A percentile compares a stretch with the other conserved stretches of the same genome.
Evolutionary conservation across 768 basidiomycete genomes (phyloP).

Genomic region (Neoboletus subvelutipes): DNA sequence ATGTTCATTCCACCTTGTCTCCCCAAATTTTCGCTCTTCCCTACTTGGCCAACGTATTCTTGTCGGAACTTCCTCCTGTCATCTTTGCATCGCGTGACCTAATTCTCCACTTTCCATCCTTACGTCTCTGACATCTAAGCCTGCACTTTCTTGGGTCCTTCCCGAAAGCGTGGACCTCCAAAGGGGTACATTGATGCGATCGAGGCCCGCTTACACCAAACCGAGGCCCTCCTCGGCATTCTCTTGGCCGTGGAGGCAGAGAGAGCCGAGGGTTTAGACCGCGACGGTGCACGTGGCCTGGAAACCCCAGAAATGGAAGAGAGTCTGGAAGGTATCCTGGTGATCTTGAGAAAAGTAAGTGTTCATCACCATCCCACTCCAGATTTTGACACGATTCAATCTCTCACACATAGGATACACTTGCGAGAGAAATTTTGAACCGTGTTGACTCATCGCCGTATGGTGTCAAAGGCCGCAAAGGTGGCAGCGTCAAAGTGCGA

Average conservation of each 20-base stretch:
- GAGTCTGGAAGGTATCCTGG: constrained; percentile 37
- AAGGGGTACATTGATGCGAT: constrained; percentile 96
- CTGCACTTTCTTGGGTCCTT: constrained; percentile 77
- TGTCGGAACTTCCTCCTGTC: not conserved
- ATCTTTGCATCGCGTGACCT: not conserved
- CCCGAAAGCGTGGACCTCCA: constrained; percentile 83
- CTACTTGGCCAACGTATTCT: constrained; percentile 10
- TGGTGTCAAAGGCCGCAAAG: constrained; percentile 68
- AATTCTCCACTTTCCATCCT: constrained; percentile 2
- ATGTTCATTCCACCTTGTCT: constrained; percentile 15
- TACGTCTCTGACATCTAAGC: constrained; percentile 38
- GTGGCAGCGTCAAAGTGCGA: constrained; percentile 34
- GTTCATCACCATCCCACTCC: not conserved
- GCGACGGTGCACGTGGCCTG: constrained; percentile 28
- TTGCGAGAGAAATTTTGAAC: constrained; percentile 77
- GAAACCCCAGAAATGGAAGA: constrained; percentile 11
- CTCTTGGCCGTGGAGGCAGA: constrained; percentile 51
- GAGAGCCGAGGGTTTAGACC: constrained; percentile 14
- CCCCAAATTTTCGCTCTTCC: constrained; percentile 3
- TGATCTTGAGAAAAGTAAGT: constrained; percentile 52
- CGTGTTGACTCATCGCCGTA: constrained; percentile 83
- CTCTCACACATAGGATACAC: constrained; percentile 54
- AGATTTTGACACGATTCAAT: not conserved
- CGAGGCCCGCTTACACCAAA: constrained; percentile 86
- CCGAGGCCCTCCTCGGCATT: constrained; percentile 85